Base-by-base conservation (phyloP, 176 grass and related monocot species). In the Bromus sterilis region DNA sequence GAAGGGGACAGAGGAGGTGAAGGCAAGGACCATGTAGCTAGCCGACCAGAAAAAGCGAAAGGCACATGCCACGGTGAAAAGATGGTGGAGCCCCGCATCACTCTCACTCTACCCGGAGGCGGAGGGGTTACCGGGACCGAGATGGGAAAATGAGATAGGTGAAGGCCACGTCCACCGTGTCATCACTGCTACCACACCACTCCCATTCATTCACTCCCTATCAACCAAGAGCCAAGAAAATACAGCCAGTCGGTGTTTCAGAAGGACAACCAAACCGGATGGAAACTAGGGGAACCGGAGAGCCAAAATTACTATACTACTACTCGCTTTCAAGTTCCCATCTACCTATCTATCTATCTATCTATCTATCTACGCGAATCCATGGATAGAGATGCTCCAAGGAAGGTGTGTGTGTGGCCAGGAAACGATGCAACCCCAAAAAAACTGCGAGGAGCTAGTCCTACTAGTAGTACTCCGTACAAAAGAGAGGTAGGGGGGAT, bases 41-140 rank as follows among this genome's bases (percentile, higher is more conserved):
- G 77, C 77, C 78, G 88, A 82, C 83, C 83, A 51, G 74, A 79
- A 75, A 74, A 79, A 9, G 88, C 88, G 81, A 89, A 82, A 86
- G 83, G 72, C 74, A 78, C 79, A 86, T 82, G 83, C 87, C 83
- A 75, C 65, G 88, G 88, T 90, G 85, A 86, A 83, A 86, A 67
- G 66, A 72, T 30, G 56, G 83, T 89, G 83, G 88, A 78, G 87
- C 72, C 83, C 72, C 35, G 4, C 56, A n/a, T 13, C 25, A n/a
- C 33, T n/a, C 21, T 11, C 34, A 58, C 29, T 4, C 67, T 43
- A 23, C 23, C 67, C 25, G 58, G 68, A 67, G 24, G 56, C n/a
- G 26, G 16, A 11, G 26, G 7, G 15, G 23, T 72, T 72, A 89
- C 70, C 46, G 46, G 46, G 5, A 18, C 46, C 63, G 74, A 9